Evolutionary conservation across 2,329 filamentous ascomycete species (phyloP).

Genomic region (Microdochium nivale): DNA sequence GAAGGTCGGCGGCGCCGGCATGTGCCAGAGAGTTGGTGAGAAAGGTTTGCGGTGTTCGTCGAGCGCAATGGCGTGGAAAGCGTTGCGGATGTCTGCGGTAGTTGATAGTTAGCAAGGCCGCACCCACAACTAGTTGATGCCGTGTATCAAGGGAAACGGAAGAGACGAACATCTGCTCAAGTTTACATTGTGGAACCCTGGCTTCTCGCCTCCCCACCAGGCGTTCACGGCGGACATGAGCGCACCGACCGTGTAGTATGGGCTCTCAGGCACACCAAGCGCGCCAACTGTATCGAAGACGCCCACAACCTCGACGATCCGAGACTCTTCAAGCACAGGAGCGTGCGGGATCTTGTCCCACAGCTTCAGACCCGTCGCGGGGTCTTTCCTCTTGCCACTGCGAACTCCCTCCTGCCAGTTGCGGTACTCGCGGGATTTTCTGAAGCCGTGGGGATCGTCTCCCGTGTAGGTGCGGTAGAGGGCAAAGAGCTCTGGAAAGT

Average conservation of each 20-base stretch:
- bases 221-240: not conserved
- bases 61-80: slow-evolving; percentile 27
- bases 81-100: slow-evolving; percentile 18
- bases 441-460: not conserved
- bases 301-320: not conserved
- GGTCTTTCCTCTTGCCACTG: not conserved
- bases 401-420: not conserved
- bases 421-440: not conserved
- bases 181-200: not conserved
- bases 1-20: not conserved
- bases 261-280: slow-evolving; percentile 19
- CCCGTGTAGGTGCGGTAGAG: not conserved
- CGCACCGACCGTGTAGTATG: slow-evolving; percentile 4
- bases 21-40: slow-evolving; percentile 38
- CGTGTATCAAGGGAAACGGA: not conserved
- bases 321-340: not conserved
- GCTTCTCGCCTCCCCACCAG: not conserved
- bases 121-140: too few species aligned
- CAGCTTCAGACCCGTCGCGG: not conserved
- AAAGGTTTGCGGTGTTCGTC: slow-evolving; percentile 33
- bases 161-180: not conserved
- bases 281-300: slow-evolving; percentile 23
- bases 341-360: not conserved
- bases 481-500: slow-evolving; percentile 3
- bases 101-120: not conserved